Conservation (phyloP, 163 green algal species). For the Smithsoniella earleae region DNA sequence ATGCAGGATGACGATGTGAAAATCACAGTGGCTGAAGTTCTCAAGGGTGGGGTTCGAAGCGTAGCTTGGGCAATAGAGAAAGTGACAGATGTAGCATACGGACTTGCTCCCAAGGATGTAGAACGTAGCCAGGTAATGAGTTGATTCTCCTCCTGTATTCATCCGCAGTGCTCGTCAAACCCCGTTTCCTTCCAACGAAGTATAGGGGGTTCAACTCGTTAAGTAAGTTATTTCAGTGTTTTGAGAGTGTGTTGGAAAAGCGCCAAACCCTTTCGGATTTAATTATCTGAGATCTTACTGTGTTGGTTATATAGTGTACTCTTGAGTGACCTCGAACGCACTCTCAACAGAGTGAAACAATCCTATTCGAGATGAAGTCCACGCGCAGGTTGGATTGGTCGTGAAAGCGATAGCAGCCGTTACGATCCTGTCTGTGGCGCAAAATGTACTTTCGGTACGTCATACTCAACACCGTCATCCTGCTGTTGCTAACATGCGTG, state of each 20-base stretch:
- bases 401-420: slow-evolving; percentile 7
- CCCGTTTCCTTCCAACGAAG: too few species aligned
- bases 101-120: not conserved
- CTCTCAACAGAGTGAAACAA: not conserved
- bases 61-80: slow-evolving; percentile 13
- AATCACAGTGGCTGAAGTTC: not conserved
- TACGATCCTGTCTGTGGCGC: not conserved
- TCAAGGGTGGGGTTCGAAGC: not conserved
- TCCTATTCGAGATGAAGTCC: too few species aligned
- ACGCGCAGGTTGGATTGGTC: not conserved
- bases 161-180: too few species aligned
- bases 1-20: too few species aligned
- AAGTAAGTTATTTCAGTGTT: too few species aligned
- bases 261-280: too few species aligned
- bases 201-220: too few species aligned
- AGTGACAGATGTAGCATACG: slow-evolving; percentile 16
- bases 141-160: too few species aligned
- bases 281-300: not conserved
- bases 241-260: too few species aligned
- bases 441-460: slow-evolving; percentile 26
- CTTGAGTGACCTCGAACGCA: not conserved
- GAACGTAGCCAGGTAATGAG: too few species aligned
- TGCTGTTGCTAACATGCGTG: not conserved
- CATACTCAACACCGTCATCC: not conserved
- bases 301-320: not conserved